Base-by-base conservation (phyloP, 495 filamentous ascomycete species). In the Wilcoxina mikolae region DNA sequence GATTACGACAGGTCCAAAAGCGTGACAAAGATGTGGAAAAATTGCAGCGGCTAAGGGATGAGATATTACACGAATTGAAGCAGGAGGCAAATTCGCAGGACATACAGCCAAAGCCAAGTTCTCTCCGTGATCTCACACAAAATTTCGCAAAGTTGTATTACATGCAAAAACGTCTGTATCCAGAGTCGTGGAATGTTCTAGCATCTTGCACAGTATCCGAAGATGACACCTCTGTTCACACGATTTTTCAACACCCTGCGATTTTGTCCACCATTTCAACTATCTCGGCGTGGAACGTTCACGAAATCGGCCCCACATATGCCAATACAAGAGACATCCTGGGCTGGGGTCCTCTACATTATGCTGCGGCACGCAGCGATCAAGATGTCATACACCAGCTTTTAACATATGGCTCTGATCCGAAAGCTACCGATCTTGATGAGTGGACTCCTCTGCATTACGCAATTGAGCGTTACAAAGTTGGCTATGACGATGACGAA, bases 271-370 rank as follows among this genome's bases (percentile, higher is more conserved):
- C 5, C 7, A 44, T 44, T 44, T 5, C 18, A 17, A 9, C 41
- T 9, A 9, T 20, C 15, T 7, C 7, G 7, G 5, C 41, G 9
- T 44, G 7, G 9, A 20, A 22, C 41, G 41, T 10, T 5, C 7
- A 12, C 5, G 20, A n/a, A 5, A 20, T 9, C 41, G 41, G 5
- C 18, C 7, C 11, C 41, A 20, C 7, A 48, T 24, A 25, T 48
- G 38, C 53, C 20, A 46, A 45, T 10, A 41, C 26, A 17, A 45
- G 29, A 4, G 31, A 58, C 18, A 18, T 47, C 20, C 29, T 52
- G 5, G 49, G 54, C 5, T 51, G 50, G 18, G 53, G 57, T 3
- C 24, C 57, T 1, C 33, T 61, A 29, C 59, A 61, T 28, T 59
- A 45, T 53, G 57, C 57, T 11, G 59, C 48, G 4, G 3, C 38